Conservation (phyloP, 768 basidiomycete species). For the Rhizopogon sp. region DNA sequence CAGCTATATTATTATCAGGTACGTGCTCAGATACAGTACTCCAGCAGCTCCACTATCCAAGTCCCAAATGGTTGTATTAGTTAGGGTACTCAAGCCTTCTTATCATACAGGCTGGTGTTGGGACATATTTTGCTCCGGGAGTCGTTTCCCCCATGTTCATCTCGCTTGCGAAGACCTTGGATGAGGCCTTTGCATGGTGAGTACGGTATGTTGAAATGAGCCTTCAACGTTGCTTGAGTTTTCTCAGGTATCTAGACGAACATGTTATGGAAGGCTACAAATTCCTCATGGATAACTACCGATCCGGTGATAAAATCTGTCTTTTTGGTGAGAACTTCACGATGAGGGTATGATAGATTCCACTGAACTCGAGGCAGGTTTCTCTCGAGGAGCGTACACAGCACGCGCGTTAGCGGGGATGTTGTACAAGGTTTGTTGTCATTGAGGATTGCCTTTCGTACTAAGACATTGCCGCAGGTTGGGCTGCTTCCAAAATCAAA, state of each 20-base stretch:
- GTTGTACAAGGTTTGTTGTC: conserved; percentile 51
- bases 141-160: conserved; percentile 58
- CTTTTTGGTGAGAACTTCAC: conserved; percentile 49
- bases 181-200: conserved; percentile 71
- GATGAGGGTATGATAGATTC: neutral
- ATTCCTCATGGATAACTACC: conserved; percentile 77
- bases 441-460: neutral
- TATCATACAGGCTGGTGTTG: conserved; percentile 37
- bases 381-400: conserved; percentile 69
- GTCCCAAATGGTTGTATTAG: neutral
- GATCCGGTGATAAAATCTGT: conserved; percentile 67
- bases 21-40: neutral
- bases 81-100: neutral
- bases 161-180: conserved; percentile 56
- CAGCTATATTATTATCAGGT: conserved; percentile 75
- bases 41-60: neutral
- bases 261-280: conserved; percentile 75
- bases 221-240: neutral
- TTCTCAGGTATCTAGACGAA: conserved; percentile 55
- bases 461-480: conserved; percentile 36
- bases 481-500: conserved; percentile 70
- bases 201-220: conserved; percentile 6
- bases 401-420: conserved; percentile 72
- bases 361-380: conserved; percentile 41
- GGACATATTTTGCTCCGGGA: conserved; percentile 54